phyloP scores from a whole-genome alignment of 2,329 filamentous ascomycete species.

The Penicillium sp. region DNA sequence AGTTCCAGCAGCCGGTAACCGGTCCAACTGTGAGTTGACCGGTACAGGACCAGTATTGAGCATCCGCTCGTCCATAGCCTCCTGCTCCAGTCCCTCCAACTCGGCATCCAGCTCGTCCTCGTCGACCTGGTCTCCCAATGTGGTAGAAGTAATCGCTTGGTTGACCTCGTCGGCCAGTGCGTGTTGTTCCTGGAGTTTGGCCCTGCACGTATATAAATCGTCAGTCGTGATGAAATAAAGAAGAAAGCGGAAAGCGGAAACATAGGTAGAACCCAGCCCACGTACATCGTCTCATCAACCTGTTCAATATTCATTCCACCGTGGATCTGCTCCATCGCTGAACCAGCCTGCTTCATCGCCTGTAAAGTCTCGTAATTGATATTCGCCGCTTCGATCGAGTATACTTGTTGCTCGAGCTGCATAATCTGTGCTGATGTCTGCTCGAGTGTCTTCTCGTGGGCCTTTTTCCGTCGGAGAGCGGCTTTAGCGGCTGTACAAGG shows the following conservation, averaged over 20 bases:
- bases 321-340: constrained; percentile 92
- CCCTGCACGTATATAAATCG: constrained; percentile 57
- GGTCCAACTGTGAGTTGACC: constrained; percentile 72
- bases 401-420: constrained; percentile 92
- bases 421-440: constrained; percentile 87
- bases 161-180: constrained; percentile 91
- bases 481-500: constrained; percentile 74
- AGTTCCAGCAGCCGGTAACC: constrained; percentile 72
- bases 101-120: constrained; percentile 85
- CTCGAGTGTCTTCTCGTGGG: constrained; percentile 85
- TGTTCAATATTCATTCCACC: constrained; percentile 88
- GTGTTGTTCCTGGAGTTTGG: constrained; percentile 87
- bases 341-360: constrained; percentile 87
- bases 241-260: neutral
- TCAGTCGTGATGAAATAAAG: neutral
- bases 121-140: constrained; percentile 70
- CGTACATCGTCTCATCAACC: constrained; percentile 92
- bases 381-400: constrained; percentile 95
- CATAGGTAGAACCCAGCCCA: constrained; percentile 22
- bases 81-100: constrained; percentile 83
- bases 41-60: constrained; percentile 83
- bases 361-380: constrained; percentile 96
- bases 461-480: constrained; percentile 91
- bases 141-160: constrained; percentile 74
- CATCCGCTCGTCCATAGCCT: constrained; percentile 91